Base-by-base conservation (phyloP, 495 filamentous ascomycete genomes). In the Lepidopterella palustris region DNA sequence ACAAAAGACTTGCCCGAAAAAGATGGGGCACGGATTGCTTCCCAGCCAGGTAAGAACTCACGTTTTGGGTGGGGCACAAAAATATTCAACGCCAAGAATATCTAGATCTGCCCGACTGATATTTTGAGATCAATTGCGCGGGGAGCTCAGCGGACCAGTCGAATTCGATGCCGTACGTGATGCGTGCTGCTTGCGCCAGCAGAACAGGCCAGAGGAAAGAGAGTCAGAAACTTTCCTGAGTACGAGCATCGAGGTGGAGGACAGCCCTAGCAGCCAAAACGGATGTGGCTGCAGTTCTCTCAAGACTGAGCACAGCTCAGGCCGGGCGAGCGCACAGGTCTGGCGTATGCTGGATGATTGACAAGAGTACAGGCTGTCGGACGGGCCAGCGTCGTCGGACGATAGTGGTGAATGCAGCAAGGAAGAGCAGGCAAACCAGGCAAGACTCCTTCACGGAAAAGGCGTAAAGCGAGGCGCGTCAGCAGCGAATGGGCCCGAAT, bases 271-370 rank as follows among this genome's bases (percentile, higher is more conserved):
- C 63, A 61, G 55, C 60, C 52, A 61, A 60, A 54, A 15, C 45
- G 60, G 60, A 57, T 45, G 60, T 63, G 64, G 64, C 60, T 67
- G 64, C 64, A 67, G 64, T 52, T 20, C 15, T 35, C 52, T 35
- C 9, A 27, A 27, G 21, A 50, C 18, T 39, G 31, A 26, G 28
- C n/a, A 18, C 45, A 18, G 55, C 4, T n/a, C 40, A 15, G 18
- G 29, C 29, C 40, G 24, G 31, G 21, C 11, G 31, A 26, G 53
- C 35, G 21, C 53, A 4, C 32, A 45, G 32, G 31, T 10, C 31
- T 27, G 53, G 31, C 53, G 53, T 21, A 29, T 24, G 53, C 31
- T 29, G 15, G 32, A 29, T 9, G 53, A 27, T 45, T n/a, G 25
- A 28, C n/a, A 57, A 18, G 26, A 42, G 39, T 27, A 50, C 47